Evolutionary conservation across 192 early-diverging fungal genomes (phyloP).

Genomic region (Dissophora globulifera): DNA sequence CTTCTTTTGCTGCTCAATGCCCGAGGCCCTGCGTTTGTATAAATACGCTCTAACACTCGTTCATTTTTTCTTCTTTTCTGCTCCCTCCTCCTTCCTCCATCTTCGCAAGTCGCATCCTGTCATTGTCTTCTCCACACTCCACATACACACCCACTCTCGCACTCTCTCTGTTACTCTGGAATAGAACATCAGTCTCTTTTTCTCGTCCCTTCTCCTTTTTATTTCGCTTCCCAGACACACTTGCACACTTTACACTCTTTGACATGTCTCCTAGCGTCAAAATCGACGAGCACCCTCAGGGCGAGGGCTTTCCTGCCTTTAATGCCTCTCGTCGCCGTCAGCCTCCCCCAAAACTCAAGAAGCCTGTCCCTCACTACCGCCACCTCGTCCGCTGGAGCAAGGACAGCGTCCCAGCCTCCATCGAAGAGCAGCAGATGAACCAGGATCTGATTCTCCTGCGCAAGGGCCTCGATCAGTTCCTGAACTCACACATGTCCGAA

Average conservation of each 20-base stretch:
- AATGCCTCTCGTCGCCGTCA: conserved; percentile 49
- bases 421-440: conserved; percentile 59
- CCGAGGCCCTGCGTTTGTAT: too few relatives aligned
- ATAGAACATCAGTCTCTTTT: too few relatives aligned
- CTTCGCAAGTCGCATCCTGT: not conserved
- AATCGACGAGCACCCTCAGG: conserved; percentile 1
- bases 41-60: conserved; percentile 7
- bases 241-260: not conserved
- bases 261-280: conserved; percentile 42
- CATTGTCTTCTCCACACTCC: not conserved
- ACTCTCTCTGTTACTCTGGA: too few relatives aligned
- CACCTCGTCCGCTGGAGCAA: conserved; percentile 53
- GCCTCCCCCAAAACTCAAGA: conserved; percentile 52
- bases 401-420: conserved; percentile 19
- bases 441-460: conserved; percentile 69
- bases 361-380: conserved; percentile 48
- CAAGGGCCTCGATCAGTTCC: conserved; percentile 76
- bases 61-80: too few relatives aligned
- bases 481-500: conserved; percentile 79
- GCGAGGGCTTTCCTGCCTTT: conserved; percentile 27
- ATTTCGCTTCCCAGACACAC: not conserved
- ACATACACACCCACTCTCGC: not conserved
- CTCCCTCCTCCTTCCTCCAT: not conserved
- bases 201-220: too few relatives aligned
- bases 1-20: not conserved